phyloP scores from a whole-genome alignment of 2,329 filamentous ascomycete species.

The Incumbomyces delicatus region DNA sequence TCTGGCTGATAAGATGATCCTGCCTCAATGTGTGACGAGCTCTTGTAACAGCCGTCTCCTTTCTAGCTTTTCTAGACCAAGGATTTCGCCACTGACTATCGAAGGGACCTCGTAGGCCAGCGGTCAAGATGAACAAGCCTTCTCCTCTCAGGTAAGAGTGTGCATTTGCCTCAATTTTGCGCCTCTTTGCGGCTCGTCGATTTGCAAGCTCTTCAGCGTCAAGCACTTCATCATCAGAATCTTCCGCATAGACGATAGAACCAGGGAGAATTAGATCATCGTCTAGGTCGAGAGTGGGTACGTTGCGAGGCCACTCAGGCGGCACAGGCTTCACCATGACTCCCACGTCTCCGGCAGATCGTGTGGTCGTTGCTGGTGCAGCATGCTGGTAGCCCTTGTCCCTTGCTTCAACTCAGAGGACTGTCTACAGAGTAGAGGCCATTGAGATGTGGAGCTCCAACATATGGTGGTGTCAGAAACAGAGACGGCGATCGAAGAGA shows the following conservation, averaged over 20 bases:
- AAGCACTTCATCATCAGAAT: background rate
- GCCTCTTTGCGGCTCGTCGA: slow-evolving; percentile 27
- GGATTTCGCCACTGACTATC: slow-evolving; percentile 37
- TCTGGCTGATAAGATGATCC: background rate
- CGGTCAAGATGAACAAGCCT: slow-evolving; percentile 36
- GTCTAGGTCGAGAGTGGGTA: slow-evolving; percentile 14
- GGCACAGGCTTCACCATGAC: no score
- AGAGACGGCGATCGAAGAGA: no score
- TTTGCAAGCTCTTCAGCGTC: slow-evolving; percentile 5
- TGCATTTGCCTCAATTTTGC: slow-evolving; percentile 33
- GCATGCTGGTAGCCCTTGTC: no score
- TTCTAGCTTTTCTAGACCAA: slow-evolving; percentile 24
- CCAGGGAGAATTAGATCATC: slow-evolving; percentile 13
- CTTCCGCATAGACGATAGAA: slow-evolving; percentile 15
- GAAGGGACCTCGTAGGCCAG: slow-evolving; percentile 37
- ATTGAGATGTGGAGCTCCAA: no score
- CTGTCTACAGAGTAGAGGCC: no score
- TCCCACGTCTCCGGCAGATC: no score
- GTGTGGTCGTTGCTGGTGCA: no score
- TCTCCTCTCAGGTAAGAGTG: slow-evolving; percentile 34
- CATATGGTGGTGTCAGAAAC: no score
- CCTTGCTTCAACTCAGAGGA: no score
- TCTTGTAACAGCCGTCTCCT: slow-evolving; percentile 1
- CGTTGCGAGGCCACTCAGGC: slow-evolving; percentile 17
- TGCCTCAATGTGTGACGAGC: background rate